These are phyloP conservation scores for Aspergillus hiratsukae DNA, from an alignment of 2,329 filamentous ascomycete species.

Conservation along the genomic window DNA sequence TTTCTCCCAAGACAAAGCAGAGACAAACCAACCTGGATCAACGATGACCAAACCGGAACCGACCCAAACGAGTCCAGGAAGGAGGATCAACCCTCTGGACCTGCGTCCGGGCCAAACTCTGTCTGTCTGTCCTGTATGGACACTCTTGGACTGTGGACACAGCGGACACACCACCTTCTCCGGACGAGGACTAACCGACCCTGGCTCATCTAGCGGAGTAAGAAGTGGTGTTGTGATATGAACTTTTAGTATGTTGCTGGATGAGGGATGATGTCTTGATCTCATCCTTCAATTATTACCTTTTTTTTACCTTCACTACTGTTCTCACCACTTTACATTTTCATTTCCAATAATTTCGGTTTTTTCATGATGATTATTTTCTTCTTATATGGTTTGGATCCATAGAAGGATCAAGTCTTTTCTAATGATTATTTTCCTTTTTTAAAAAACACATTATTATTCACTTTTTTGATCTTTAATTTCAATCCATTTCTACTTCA, in stretches of 20 bases:
- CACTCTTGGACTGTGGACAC: not conserved
- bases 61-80: slow-evolving; percentile 31
- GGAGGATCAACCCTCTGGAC: slow-evolving; percentile 38
- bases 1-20: slow-evolving; percentile 22
- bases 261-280: slow-evolving; percentile 34
- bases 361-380: slow-evolving; percentile 10
- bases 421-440: slow-evolving; percentile 14
- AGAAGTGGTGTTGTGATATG: slow-evolving; percentile 13
- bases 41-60: slow-evolving; percentile 25
- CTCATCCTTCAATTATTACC: slow-evolving; percentile 24
- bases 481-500: slow-evolving; percentile 20
- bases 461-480: not conserved
- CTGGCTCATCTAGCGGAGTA: slow-evolving; percentile 23
- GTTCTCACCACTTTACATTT: slow-evolving; percentile 7
- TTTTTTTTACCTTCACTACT: slow-evolving; percentile 6
- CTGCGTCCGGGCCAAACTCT: slow-evolving; percentile 38
- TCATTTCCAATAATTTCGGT: slow-evolving; percentile 32
- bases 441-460: not conserved
- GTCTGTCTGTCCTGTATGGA: slow-evolving; percentile 27
- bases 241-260: slow-evolving; percentile 22
- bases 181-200: slow-evolving; percentile 27
- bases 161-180: slow-evolving; percentile 22
- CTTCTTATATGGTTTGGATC: slow-evolving; percentile 1
- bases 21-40: slow-evolving; percentile 22
- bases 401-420: not conserved